Conservation (phyloP, 176 grass and related monocot species). For the Cenchrus fungigraminus region DNA sequence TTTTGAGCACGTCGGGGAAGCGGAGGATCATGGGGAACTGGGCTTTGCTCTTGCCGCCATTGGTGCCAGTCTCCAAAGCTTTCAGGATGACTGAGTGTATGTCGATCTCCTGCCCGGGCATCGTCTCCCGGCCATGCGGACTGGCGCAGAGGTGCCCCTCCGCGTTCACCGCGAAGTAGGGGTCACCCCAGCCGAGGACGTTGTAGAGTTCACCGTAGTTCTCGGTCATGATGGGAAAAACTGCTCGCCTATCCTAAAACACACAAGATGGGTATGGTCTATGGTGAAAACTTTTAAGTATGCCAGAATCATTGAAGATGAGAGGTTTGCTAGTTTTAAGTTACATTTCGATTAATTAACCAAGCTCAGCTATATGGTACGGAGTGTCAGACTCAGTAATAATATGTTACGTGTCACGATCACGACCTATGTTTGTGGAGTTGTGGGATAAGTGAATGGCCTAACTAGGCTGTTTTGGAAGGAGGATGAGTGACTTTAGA, state of each 20-base stretch:
- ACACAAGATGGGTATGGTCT: neutral
- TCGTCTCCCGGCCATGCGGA: neutral
- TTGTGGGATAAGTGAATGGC: too few species aligned
- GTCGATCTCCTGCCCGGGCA: slow-evolving; percentile 17
- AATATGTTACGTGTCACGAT: too few species aligned
- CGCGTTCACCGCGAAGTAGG: neutral
- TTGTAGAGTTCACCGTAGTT: neutral
- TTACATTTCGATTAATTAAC: too few species aligned
- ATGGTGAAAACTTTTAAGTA: neutral
- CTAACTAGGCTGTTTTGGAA: too few species aligned
- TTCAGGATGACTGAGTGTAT: neutral
- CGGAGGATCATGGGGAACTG: slow-evolving; percentile 22
- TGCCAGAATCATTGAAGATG: too few species aligned
- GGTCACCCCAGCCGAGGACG: neutral
- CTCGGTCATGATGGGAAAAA: neutral
- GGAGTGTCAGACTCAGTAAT: too few species aligned
- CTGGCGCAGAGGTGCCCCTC: neutral
- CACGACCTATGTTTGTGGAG: too few species aligned
- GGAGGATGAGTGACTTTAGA: too few species aligned
- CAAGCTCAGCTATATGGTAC: too few species aligned
- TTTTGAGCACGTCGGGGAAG: slow-evolving; percentile 14
- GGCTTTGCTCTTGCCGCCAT: neutral
- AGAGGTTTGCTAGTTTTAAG: too few species aligned
- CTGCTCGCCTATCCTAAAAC: neutral
- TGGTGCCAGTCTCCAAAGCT: neutral